phyloP scores from a whole-genome alignment of 129 eudicot species.

The Logfia minima region DNA sequence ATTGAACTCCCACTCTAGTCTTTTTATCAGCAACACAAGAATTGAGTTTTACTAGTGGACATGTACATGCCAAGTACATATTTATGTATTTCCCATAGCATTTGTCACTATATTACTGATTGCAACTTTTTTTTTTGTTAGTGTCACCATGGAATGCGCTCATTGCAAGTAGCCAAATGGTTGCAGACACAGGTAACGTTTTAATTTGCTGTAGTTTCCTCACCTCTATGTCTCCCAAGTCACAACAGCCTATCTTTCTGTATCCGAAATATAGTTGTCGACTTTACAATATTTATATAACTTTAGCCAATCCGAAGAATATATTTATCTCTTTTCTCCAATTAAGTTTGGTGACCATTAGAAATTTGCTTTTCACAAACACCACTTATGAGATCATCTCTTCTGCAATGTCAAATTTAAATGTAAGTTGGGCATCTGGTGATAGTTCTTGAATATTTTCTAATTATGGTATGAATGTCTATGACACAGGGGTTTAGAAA shows the following conservation, averaged over 20 bases:
- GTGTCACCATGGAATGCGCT: conserved; percentile 98
- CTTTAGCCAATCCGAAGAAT: background rate
- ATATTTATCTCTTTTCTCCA: background rate
- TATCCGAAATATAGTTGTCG: background rate
- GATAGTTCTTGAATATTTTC: background rate
- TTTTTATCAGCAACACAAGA: background rate
- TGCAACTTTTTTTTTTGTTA: conserved; percentile 26
- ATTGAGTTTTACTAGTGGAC: background rate
- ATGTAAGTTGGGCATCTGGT: background rate
- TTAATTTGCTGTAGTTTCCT: background rate
- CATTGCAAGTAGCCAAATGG: conserved; percentile 96
- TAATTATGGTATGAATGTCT: background rate
- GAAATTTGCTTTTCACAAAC: background rate
- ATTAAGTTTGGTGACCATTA: background rate
- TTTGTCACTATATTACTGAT: conserved; percentile 26
- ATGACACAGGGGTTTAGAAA: conserved; percentile 76
- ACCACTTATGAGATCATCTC: background rate
- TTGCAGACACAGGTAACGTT: conserved; percentile 89
- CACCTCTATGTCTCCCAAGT: background rate
- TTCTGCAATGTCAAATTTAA: background rate
- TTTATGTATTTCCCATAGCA: background rate
- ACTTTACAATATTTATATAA: no score
- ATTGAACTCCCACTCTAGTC: background rate
- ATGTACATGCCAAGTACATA: background rate
- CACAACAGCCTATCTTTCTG: background rate